Percentiles rank a stretch among this genome's conserved stretches.
phyloP scores from a whole-genome alignment of 495 filamentous ascomycete genomes.

The Penicillium canariense region DNA sequence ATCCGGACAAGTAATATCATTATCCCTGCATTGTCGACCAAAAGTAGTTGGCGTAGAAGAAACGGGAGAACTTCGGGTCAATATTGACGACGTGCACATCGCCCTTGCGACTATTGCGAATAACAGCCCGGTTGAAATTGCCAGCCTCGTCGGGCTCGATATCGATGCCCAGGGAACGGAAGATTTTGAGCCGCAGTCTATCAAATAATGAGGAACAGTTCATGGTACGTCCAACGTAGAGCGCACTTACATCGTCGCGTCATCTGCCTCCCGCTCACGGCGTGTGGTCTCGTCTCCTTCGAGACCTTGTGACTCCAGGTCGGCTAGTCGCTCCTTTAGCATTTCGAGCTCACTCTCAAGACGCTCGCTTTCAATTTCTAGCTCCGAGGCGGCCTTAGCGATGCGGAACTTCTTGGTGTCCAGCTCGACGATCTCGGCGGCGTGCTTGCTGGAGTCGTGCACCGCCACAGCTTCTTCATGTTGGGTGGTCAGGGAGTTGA shows the following conservation, averaged over 20 bases:
- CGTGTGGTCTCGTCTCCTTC: conserved; percentile 56
- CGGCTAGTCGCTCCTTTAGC: conserved; percentile 70
- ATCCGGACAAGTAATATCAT: conserved; percentile 2
- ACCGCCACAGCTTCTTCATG: conserved; percentile 66
- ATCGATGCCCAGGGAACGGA: conserved; percentile 86
- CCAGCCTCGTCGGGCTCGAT: conserved; percentile 78
- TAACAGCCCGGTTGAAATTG: conserved; percentile 79
- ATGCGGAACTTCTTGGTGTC: conserved; percentile 93
- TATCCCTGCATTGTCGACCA: conserved; percentile 76
- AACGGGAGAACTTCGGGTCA: conserved; percentile 84
- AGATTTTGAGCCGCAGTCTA: conserved; percentile 84
- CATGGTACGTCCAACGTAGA: neutral
- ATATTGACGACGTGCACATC: conserved; percentile 95
- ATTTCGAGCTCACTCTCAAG: conserved; percentile 78
- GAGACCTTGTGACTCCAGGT: conserved; percentile 77
- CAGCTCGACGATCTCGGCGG: conserved; percentile 74
- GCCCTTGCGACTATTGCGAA: conserved; percentile 81
- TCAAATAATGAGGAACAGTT: conserved; percentile 10
- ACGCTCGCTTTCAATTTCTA: conserved; percentile 89
- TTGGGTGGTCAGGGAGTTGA: conserved; percentile 64
- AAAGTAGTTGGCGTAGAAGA: conserved; percentile 95
- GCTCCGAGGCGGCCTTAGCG: conserved; percentile 81
- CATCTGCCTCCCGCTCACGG: conserved; percentile 60
- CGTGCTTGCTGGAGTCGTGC: conserved; percentile 74
- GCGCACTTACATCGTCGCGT: conserved; percentile 50